These are phyloP conservation scores for Candida sithepensis DNA, from an alignment of 805 yeast genomes.

Conservation along the genomic window DNA sequence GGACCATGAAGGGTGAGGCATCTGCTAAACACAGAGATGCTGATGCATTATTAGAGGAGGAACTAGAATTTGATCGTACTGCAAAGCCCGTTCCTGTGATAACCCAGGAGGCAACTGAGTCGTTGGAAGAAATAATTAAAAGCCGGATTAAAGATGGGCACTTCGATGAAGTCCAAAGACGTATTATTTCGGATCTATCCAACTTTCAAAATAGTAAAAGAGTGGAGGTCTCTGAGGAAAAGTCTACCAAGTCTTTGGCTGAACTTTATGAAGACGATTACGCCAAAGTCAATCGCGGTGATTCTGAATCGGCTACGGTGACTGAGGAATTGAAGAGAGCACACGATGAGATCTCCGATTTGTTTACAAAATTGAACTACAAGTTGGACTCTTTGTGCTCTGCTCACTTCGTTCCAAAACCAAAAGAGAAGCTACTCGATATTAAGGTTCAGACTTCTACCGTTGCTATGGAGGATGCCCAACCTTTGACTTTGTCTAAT, in stretches of 20 bases:
- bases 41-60: conserved; percentile 81
- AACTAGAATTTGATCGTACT: conserved; percentile 84
- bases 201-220: conserved; percentile 51
- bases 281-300: conserved; percentile 15
- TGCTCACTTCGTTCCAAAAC: conserved; percentile 93
- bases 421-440: conserved; percentile 73
- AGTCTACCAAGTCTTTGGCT: conserved; percentile 84
- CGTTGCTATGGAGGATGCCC: conserved; percentile 92
- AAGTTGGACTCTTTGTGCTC: conserved; percentile 86
- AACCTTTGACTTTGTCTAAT: conserved; percentile 76
- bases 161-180: conserved; percentile 81
- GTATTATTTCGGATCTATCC: conserved; percentile 63
- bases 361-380: conserved; percentile 60
- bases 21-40: conserved; percentile 74
- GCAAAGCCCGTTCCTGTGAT: conserved; percentile 95
- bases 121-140: conserved; percentile 83
- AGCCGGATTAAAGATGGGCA: conserved; percentile 70
- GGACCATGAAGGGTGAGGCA: conserved; percentile 95
- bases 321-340: conserved; percentile 65
- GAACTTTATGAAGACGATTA: conserved; percentile 89
- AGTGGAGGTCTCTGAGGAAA: conserved; percentile 74
- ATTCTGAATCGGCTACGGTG: conserved; percentile 35
- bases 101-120: conserved; percentile 82
- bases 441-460: conserved; percentile 81
- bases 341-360: conserved; percentile 71